Evolutionary conservation across 768 basidiomycete genomes (phyloP), one percentile per base, ranked within the genome.

Genomic region (Chalciporus pseudorubinellus): DNA sequence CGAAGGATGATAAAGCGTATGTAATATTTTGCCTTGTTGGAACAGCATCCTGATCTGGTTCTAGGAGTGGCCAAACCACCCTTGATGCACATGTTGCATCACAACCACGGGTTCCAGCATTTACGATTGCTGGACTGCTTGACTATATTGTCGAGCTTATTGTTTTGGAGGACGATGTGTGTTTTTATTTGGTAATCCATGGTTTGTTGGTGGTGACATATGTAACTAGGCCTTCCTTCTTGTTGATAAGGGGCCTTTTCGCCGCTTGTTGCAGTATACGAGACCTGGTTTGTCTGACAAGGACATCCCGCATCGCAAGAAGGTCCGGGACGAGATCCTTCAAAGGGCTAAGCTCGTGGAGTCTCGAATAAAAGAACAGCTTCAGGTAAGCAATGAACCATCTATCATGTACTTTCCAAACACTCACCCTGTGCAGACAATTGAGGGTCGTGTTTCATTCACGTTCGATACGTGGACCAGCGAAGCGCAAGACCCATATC

Each of bases 381-480:
- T 24, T 3, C 3, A 24, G 24, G 24, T 24, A n/a, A n/a, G n/a
- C n/a, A n/a, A 24, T 7, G 7, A 24, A 7, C 7, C 24, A 24
- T 24, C 7, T 7, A 24, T 24, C 24, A 24, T 24, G 24, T 24
- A 24, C 24, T 24, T 24, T 7, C 7, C 24, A n/a, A n/a, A 24
- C 24, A 3, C 3, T 24, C 24, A 24, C 7, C 7, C 3, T 24
- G 7, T 24, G 24, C 24, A 24, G 24, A 24, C 3, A 3, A 7
- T 24, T 3, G 24, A 24, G 3, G 24, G 46, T 20, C 28, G 8
- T 31, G 39, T 52, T 14, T 54, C 39, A 13, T 34, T 55, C 8
- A 59, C 55, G 0, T 59, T 60, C 18, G 55, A 62, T 48, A 43
- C 42, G 11, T 53, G 60, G 59, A 57, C 39, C 33, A 60, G 54